phyloP scores from a whole-genome alignment of 371 early-diverging fungal species.

The Funneliformis caledonium region DNA sequence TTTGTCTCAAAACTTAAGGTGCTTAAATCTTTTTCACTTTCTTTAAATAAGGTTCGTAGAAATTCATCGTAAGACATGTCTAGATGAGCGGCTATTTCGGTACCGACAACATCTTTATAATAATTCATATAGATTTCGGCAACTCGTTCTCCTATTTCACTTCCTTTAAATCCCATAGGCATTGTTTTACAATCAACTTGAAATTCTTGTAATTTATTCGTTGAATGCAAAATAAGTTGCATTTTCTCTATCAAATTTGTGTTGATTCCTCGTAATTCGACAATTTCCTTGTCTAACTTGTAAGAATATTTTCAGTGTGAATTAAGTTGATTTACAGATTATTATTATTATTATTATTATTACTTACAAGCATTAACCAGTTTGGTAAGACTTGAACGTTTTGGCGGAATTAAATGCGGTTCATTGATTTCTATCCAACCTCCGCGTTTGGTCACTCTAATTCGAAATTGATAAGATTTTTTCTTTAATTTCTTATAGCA shows the following conservation, averaged over 20 bases:
- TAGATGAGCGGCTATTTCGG: neutral
- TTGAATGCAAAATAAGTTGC: neutral
- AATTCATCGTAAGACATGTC: neutral
- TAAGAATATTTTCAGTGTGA: neutral
- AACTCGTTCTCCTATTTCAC: neutral
- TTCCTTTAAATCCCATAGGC: neutral
- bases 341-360: neutral
- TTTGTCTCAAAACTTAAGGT: neutral
- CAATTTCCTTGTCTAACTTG: neutral
- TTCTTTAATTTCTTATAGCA: neutral
- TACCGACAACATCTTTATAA: neutral
- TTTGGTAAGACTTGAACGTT: neutral
- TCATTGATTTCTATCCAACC: slow-evolving; percentile 34
- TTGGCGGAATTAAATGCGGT: neutral
- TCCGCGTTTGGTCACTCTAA: slow-evolving; percentile 37
- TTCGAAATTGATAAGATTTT: neutral
- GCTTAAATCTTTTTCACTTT: neutral
- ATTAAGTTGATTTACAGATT: too few relatives aligned
- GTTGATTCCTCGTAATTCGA: neutral
- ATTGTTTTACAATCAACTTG: neutral
- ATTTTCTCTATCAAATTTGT: neutral
- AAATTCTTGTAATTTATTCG: neutral
- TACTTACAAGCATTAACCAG: neutral
- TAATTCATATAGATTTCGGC: neutral
- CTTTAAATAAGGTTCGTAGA: neutral